Conservation (phyloP, 1,139 yeast species). For the Debaryomyces udenii region DNA sequence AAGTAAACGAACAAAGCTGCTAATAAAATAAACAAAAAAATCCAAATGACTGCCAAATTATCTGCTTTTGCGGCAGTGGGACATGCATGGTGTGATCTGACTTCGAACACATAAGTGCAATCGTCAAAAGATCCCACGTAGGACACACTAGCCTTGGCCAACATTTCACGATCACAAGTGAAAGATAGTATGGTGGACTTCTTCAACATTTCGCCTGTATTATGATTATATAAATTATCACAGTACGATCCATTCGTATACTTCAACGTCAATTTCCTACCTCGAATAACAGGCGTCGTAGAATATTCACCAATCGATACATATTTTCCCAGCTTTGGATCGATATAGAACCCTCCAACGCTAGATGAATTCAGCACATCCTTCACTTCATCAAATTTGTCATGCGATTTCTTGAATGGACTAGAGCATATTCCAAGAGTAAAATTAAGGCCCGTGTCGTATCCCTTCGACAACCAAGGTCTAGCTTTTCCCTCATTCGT, state of each 20-base stretch:
- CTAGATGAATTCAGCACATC: slow-evolving; percentile 50
- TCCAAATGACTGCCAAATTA: slow-evolving; percentile 61
- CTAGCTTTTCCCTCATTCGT: slow-evolving; percentile 47
- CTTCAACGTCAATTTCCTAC: slow-evolving; percentile 69
- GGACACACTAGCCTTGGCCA: slow-evolving; percentile 65
- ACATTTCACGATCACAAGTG: slow-evolving; percentile 77
- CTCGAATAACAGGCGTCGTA: slow-evolving; percentile 65
- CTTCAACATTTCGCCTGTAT: slow-evolving; percentile 46
- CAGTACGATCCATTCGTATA: slow-evolving; percentile 78
- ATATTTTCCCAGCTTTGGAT: slow-evolving; percentile 49
- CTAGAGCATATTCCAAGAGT: slow-evolving; percentile 80
- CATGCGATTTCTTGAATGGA: slow-evolving; percentile 49
- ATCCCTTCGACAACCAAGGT: slow-evolving; percentile 72
- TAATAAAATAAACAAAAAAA: slow-evolving; percentile 53
- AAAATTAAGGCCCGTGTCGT: slow-evolving; percentile 72
- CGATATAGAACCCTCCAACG: slow-evolving; percentile 72
- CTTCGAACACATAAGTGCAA: slow-evolving; percentile 84
- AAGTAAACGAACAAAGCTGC: slow-evolving; percentile 59
- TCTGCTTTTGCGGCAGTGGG: slow-evolving; percentile 70
- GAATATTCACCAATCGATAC: slow-evolving; percentile 69
- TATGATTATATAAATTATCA: slow-evolving; percentile 32
- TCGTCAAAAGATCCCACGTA: slow-evolving; percentile 74
- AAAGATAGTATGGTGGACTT: slow-evolving; percentile 73
- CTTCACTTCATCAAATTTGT: slow-evolving; percentile 31
- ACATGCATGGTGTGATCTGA: slow-evolving; percentile 85